Evolutionary conservation across 768 basidiomycete species (phyloP).

Genomic region (Rhizopogon rudus): DNA sequence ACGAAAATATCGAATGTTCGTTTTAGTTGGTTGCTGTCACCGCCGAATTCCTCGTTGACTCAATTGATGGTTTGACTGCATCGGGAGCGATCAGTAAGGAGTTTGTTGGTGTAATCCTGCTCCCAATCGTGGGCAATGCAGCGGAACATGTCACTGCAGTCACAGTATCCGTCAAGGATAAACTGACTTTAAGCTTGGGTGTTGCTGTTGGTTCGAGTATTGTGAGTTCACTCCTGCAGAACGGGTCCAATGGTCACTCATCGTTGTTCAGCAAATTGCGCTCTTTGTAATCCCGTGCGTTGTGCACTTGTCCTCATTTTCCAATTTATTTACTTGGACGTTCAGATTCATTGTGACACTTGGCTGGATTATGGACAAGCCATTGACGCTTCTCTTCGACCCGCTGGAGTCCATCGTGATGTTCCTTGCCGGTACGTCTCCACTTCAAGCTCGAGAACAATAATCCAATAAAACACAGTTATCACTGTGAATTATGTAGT

Average conservation of each 20-base stretch:
- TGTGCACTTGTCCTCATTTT: not conserved
- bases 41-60: slow-evolving; percentile 69
- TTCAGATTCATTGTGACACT: slow-evolving; percentile 67
- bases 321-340: slow-evolving; percentile 3
- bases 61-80: slow-evolving; percentile 69
- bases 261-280: slow-evolving; percentile 55
- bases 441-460: slow-evolving; percentile 1
- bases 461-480: slow-evolving; percentile 32
- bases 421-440: slow-evolving; percentile 15
- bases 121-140: slow-evolving; percentile 91
- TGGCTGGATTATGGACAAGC: slow-evolving; percentile 78
- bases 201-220: slow-evolving; percentile 88
- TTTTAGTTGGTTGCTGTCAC: slow-evolving; percentile 49
- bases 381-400: slow-evolving; percentile 79
- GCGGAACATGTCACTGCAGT: slow-evolving; percentile 93
- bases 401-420: slow-evolving; percentile 63
- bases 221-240: slow-evolving; percentile 35
- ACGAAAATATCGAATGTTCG: not conserved
- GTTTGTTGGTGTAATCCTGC: slow-evolving; percentile 82
- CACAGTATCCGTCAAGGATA: slow-evolving; percentile 85
- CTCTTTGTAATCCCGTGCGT: slow-evolving; percentile 63
- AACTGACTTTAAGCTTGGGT: slow-evolving; percentile 80
- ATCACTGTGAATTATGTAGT: slow-evolving; percentile 84
- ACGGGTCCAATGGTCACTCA: not conserved
- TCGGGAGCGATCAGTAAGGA: slow-evolving; percentile 59